These are phyloP conservation scores for Cochlearia excelsa DNA, from an alignment of 345 rosid species.

Conservation along the genomic window DNA sequence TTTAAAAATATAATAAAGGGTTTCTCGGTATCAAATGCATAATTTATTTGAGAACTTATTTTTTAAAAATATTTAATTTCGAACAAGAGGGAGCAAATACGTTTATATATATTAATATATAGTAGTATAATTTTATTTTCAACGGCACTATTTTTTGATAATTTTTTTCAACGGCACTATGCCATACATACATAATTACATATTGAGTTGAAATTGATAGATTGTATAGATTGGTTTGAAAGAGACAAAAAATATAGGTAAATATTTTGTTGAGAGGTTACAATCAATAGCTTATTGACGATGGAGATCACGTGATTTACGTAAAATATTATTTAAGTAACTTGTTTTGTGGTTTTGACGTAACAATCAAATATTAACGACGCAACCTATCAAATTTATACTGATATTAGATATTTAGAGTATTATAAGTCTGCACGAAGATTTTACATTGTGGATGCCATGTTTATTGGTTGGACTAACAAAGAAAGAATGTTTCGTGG, in stretches of 20 bases:
- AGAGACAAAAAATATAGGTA: conserved; percentile 24
- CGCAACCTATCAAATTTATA: background rate
- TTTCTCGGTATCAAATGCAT: background rate
- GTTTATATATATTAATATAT: background rate
- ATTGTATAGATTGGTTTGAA: conserved; percentile 27
- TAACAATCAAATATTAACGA: conserved; percentile 6
- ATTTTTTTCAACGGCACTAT: background rate
- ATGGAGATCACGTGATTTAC: conserved; percentile 24
- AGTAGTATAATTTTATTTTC: background rate
- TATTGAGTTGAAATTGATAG: conserved; percentile 16
- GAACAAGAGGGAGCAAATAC: background rate
- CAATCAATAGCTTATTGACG: background rate
- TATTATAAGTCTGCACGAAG: background rate
- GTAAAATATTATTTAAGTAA: conserved; percentile 10
- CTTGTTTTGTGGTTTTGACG: conserved; percentile 1
- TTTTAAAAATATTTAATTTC: background rate
- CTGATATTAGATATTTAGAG: conserved; percentile 5
- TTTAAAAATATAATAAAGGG: background rate
- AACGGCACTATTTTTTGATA: background rate
- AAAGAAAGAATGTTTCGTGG: background rate
- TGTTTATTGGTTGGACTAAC: background rate
- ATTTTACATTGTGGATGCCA: conserved; percentile 5
- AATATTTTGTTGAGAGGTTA: conserved; percentile 14
- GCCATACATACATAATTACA: conserved; percentile 7
- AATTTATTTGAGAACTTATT: background rate